Base-by-base conservation (phyloP, 2,329 filamentous ascomycete species). In the Claviceps paspali region DNA sequence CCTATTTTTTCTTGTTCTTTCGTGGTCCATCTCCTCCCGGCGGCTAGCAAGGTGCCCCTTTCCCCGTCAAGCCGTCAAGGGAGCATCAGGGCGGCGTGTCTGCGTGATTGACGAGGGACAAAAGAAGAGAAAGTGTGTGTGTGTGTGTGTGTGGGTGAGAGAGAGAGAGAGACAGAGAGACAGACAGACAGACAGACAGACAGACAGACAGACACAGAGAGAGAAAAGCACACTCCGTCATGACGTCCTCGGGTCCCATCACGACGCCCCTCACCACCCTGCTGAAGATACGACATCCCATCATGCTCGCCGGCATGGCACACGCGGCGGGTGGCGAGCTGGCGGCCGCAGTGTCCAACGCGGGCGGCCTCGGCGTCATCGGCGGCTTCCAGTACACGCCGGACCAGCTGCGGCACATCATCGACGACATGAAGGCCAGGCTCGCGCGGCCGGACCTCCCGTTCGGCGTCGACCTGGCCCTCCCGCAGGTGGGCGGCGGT, bases 261-360 rank as follows among this genome's bases (percentile, higher is more conserved):
- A 73, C 72, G 41, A 92, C 85, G 9, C 82, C 84, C 2, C 70
- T 93, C 27, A 87, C 80, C 45, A 67, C 67, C 38, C 76, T 95
- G 36, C 72, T 95, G 36, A 73, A 76, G 18, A 94, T 95, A 60
- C 67, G 79, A 47, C 86, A 95, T 62, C 88, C 88, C 29, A 79
- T 96, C 57, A 65, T 95, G 47, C 82, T 95, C 15, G 88, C 88
- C 24, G 88, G 88, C 50, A 96, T 96, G 88, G 87, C 88, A 2
- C 76, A 82, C 43, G 83, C 82, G 8, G 87, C 82, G 0, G 79
- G 80, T 41, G 83, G 80, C 0, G 69, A 68, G 14, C 76, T 93
- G 33, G 85, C 84, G 6, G 85, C 85, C 3, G 84, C 85, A 5
- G 84, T 93, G 27, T 91, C 82, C 52, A 92, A 92, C 54, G 83